A percentile compares a stretch with the other conserved stretches of the same genome.
Conservation (phyloP, 2,329 filamentous ascomycete genomes). For the Fusarium mexicanum region DNA sequence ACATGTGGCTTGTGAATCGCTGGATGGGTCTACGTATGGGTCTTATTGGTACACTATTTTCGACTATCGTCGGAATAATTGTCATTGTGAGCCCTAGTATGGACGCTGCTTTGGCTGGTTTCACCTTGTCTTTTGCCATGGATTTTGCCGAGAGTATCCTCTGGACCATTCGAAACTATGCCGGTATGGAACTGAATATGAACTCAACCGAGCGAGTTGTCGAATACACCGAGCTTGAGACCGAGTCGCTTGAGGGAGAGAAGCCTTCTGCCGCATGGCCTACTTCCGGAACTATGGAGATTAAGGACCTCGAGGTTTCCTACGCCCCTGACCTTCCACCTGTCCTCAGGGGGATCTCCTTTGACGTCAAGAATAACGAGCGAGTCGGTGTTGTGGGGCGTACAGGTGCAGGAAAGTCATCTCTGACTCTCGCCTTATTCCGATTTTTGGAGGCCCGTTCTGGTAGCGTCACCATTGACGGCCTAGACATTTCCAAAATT, state of each 20-base stretch:
- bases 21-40: constrained; percentile 82
- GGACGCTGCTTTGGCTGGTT: constrained; percentile 77
- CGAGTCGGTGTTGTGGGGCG: constrained; percentile 80
- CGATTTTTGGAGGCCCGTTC: constrained; percentile 76
- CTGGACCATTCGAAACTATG: constrained; percentile 73
- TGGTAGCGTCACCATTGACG: constrained; percentile 76
- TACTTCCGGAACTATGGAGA: constrained; percentile 75
- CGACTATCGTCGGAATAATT: constrained; percentile 70
- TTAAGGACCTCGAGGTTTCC: constrained; percentile 75
- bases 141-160: constrained; percentile 73
- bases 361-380: constrained; percentile 73
- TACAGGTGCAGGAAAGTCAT: constrained; percentile 82
- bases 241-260: constrained; percentile 70
- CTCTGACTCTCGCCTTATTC: constrained; percentile 78
- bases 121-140: constrained; percentile 78
- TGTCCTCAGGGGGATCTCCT: constrained; percentile 75
- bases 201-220: constrained; percentile 80
- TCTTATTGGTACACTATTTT: constrained; percentile 74
- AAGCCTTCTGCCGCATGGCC: constrained; percentile 79
- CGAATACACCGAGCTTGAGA: constrained; percentile 76
- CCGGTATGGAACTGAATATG: constrained; percentile 80
- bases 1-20: constrained; percentile 77
- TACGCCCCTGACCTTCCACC: constrained; percentile 78
- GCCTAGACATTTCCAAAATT: constrained; percentile 77
- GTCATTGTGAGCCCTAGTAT: constrained; percentile 70